Evolutionary conservation across 2,329 filamentous ascomycete species (phyloP), one percentile per base, ranked within the genome.

Genomic region (Paraphoma sp.): DNA sequence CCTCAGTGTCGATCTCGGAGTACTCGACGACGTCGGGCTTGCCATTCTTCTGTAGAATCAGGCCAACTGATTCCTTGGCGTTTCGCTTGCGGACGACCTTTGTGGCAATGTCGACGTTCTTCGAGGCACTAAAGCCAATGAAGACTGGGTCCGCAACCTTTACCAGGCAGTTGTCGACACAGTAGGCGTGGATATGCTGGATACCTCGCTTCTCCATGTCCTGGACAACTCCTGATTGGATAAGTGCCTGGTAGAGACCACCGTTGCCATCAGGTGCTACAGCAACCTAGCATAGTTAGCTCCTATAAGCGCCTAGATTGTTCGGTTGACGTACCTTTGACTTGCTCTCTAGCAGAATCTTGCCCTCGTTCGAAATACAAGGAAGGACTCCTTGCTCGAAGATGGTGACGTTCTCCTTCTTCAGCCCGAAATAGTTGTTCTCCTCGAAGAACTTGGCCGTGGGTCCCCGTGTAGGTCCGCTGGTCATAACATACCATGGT

Each of bases 401-500:
- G 78, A 98, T 91, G 65, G 89, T 80, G 59, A 99, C 89, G 73
- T 99, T 95, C 76, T 90, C 87, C 79, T 91, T 86, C 65, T 89
- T 84, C 57, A 99, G 81, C 6, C 95, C 95, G 77, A 99, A 99
- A 83, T 93, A 98, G 55, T 87, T 86, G 82, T 98, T 85, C 78
- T 96, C 84, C 76, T 90, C 81, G 79, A 99, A 98, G 83, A 95
- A 99, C 60, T 90, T 83, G 82, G 97, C 91, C n/a, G 95, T 99
- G 41, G 93, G 92, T 59, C 87, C 87, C 65, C 93, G 87, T 7
- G 95, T 99, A 45, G 95, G 95, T 4, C 95, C 95, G 71, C 92
- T 97, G 70, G 95, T 99, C 95, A 99, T 99, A 78, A 99, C 92
- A 80, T 99, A 99, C 95, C 95, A 99, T 11, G 95, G 95, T 42